Percentiles rank a stretch among this genome's conserved stretches.
Evolutionary conservation across 768 basidiomycete genomes (phyloP).

Genomic region (Mycena vitilis): DNA sequence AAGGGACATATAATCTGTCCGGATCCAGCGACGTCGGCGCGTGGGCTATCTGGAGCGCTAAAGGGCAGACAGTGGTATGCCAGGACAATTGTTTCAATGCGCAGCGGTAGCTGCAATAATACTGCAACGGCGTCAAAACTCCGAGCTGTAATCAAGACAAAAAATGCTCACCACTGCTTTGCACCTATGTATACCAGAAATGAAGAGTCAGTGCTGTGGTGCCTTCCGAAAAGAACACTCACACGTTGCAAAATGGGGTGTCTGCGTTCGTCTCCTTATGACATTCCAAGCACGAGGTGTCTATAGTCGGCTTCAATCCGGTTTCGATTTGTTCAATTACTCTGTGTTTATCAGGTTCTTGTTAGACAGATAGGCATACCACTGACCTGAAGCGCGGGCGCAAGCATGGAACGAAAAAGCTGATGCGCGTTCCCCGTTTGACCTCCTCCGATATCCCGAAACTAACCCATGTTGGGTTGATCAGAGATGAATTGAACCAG

Average conservation of each 20-base stretch:
- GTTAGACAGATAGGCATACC: neutral
- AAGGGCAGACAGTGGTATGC: slow-evolving; percentile 34
- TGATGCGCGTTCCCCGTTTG: slow-evolving; percentile 33
- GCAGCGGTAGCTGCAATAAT: slow-evolving; percentile 34
- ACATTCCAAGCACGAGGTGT: slow-evolving; percentile 28
- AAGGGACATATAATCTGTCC: slow-evolving; percentile 33
- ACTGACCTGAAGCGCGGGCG: slow-evolving; percentile 29
- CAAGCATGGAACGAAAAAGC: slow-evolving; percentile 37
- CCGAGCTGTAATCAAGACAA: neutral
- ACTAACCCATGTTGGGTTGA: slow-evolving; percentile 24
- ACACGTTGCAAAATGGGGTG: slow-evolving; percentile 29
- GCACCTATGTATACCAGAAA: slow-evolving; percentile 7
- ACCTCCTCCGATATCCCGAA: slow-evolving; percentile 24
- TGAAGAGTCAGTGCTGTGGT: neutral
- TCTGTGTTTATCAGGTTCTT: slow-evolving; percentile 1
- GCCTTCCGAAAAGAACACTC: slow-evolving; percentile 2
- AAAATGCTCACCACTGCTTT: slow-evolving; percentile 14
- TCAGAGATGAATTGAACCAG: slow-evolving; percentile 30
- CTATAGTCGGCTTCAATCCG: slow-evolving; percentile 17
- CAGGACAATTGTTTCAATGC: slow-evolving; percentile 26
- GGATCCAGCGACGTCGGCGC: slow-evolving; percentile 22
- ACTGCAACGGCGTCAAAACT: slow-evolving; percentile 13
- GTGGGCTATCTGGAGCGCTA: slow-evolving; percentile 29
- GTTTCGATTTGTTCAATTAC: slow-evolving; percentile 37
- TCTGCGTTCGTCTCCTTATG: slow-evolving; percentile 14